These are phyloP conservation scores for Iodosphaeria phyllophila DNA, from an alignment of 2,329 filamentous ascomycete genomes.

Conservation along the genomic window DNA sequence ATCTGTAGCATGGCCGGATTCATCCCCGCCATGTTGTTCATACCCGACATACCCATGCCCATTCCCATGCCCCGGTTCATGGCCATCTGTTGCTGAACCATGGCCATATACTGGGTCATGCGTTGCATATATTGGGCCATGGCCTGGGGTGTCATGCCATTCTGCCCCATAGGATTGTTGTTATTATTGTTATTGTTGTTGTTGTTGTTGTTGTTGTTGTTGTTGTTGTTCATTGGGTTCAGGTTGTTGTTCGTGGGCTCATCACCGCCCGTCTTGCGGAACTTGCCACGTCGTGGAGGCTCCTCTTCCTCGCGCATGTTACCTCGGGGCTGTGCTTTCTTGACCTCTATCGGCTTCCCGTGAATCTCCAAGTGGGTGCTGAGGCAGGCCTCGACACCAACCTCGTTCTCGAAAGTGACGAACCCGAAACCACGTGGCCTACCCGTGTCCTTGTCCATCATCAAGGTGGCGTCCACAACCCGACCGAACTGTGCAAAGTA, in stretches of 20 bases:
- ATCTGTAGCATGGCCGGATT: conserved; percentile 65
- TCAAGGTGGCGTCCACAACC: conserved; percentile 90
- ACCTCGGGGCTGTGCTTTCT: conserved; percentile 88
- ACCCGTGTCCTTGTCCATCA: conserved; percentile 99
- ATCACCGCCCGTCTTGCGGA: conserved; percentile 33
- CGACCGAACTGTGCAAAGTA: conserved; percentile 96
- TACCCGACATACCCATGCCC: conserved; percentile 36
- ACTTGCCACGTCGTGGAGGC: conserved; percentile 40
- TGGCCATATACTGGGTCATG: conserved; percentile 92
- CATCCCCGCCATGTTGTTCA: conserved; percentile 31
- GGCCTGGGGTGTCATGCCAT: conserved; percentile 75
- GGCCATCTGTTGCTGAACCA: conserved; percentile 88
- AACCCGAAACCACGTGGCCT: conserved; percentile 91
- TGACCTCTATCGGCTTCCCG: conserved; percentile 93
- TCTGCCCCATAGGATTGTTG: conserved; percentile 14
- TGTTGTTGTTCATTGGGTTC: conserved; percentile 12
- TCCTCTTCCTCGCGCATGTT: conserved; percentile 87
- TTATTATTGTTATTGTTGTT: no score
- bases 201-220: no score
- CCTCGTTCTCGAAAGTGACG: conserved; percentile 92
- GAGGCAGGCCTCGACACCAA: conserved; percentile 82
- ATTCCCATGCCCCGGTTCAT: conserved; percentile 54
- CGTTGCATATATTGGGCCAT: conserved; percentile 98
- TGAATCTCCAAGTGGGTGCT: conserved; percentile 75
- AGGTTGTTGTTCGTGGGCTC: conserved; percentile 13